phyloP scores from a whole-genome alignment of 805 yeast genomes.

The Lipomyces sp. region DNA sequence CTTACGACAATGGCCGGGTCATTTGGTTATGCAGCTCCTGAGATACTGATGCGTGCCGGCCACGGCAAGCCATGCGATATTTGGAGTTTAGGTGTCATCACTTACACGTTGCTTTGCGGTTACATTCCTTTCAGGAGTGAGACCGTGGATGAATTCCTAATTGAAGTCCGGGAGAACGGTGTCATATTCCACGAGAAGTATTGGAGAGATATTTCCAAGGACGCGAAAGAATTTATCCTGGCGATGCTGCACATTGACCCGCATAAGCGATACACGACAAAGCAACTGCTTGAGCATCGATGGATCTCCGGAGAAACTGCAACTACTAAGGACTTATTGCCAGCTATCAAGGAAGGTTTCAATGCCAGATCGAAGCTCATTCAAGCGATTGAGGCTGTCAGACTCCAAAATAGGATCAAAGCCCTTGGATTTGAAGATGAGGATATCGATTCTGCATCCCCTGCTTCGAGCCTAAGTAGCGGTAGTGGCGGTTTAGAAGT shows the following conservation, averaged over 20 bases:
- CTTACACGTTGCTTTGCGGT: constrained; percentile 89
- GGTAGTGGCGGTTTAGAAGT: background rate
- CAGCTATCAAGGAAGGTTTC: constrained; percentile 78
- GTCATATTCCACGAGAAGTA: constrained; percentile 86
- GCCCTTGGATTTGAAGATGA: constrained; percentile 61
- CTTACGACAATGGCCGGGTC: constrained; percentile 83
- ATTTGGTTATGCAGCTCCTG: constrained; percentile 97
- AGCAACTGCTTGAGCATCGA: constrained; percentile 65
- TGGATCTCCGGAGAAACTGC: constrained; percentile 64
- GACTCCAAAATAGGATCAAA: constrained; percentile 76
- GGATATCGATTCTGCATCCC: constrained; percentile 51
- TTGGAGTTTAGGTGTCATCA: constrained; percentile 93
- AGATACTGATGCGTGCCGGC: constrained; percentile 77
- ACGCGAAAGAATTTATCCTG: constrained; percentile 78
- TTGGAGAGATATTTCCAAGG: constrained; percentile 80
- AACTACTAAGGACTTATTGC: constrained; percentile 68
- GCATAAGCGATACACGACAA: constrained; percentile 62
- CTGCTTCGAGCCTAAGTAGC: background rate
- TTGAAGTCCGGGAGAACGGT: constrained; percentile 76
- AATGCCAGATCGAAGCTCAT: constrained; percentile 82
- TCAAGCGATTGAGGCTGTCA: constrained; percentile 83
- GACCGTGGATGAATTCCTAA: constrained; percentile 75
- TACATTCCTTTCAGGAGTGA: constrained; percentile 91
- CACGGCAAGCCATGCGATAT: constrained; percentile 96
- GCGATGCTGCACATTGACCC: constrained; percentile 73